A percentile compares a stretch with the other conserved stretches of the same genome.
These are phyloP conservation scores for Nicotiana sylvestris DNA, from an alignment of 257 asterid genomes.

Conservation along the genomic window DNA sequence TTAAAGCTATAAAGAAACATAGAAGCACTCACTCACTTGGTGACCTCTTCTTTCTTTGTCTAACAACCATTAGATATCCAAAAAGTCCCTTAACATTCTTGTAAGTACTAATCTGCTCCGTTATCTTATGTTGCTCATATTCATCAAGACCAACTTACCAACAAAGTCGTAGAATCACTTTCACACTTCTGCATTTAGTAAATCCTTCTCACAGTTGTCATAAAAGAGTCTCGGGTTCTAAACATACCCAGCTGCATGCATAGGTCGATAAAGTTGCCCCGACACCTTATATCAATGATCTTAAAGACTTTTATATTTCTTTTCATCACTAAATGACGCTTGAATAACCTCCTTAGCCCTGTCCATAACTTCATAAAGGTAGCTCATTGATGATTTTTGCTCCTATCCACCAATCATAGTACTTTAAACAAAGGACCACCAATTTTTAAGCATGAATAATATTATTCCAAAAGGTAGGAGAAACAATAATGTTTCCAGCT, in stretches of 20 bases:
- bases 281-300: neutral
- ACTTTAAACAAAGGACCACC: neutral
- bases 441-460: neutral
- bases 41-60: no score
- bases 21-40: no score
- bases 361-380: neutral
- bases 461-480: neutral
- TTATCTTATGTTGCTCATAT: neutral
- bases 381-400: neutral
- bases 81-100: no score
- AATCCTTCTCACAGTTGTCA: neutral
- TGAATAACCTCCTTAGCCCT: neutral
- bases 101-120: neutral
- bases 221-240: neutral
- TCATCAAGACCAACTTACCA: neutral
- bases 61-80: no score
- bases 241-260: neutral
- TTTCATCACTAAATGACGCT: neutral
- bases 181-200: neutral
- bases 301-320: neutral
- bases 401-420: neutral
- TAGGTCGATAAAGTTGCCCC: neutral
- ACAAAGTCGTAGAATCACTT: no score
- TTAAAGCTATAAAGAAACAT: no score
- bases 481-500: neutral